These are phyloP conservation scores for Trichophyton equinum DNA, from an alignment of 2,329 filamentous ascomycete species.

Conservation along the genomic window DNA sequence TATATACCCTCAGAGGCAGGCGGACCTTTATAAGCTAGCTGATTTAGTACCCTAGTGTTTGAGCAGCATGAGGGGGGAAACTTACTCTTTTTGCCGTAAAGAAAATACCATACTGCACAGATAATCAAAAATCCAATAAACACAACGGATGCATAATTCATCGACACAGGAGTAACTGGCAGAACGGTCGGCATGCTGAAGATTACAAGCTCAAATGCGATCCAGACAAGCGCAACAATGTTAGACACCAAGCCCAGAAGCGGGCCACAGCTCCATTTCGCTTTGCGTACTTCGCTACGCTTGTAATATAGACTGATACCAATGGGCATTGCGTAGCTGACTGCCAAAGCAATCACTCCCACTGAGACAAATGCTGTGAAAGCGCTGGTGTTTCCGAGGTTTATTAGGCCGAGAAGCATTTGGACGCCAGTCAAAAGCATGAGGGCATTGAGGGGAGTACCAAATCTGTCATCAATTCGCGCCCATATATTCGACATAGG, in stretches of 20 bases:
- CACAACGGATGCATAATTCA: slow-evolving; percentile 23
- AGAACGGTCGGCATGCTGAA: slow-evolving; percentile 44
- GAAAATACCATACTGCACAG: slow-evolving; percentile 38
- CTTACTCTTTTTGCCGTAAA: too few relatives aligned
- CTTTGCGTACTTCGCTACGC: slow-evolving; percentile 37
- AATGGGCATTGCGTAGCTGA: slow-evolving; percentile 47
- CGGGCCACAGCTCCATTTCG: slow-evolving; percentile 37
- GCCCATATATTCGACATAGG: slow-evolving; percentile 30
- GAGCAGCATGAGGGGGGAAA: too few relatives aligned
- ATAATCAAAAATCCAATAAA: slow-evolving; percentile 43
- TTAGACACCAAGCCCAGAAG: slow-evolving; percentile 29
- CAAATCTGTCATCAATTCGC: slow-evolving; percentile 23
- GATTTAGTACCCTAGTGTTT: slow-evolving; percentile 4
- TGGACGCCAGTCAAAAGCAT: slow-evolving; percentile 35
- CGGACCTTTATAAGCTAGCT: slow-evolving; percentile 9
- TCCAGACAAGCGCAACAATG: slow-evolving; percentile 36
- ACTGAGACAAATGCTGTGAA: slow-evolving; percentile 42
- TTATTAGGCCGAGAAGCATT: slow-evolving; percentile 40
- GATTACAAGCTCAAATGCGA: slow-evolving; percentile 40
- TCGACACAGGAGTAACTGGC: slow-evolving; percentile 35
- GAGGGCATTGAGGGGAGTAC: slow-evolving; percentile 33
- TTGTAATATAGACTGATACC: slow-evolving; percentile 24
- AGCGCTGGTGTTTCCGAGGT: slow-evolving; percentile 36
- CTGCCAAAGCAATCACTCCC: slow-evolving; percentile 44
- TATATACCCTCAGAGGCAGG: slow-evolving; percentile 10